A percentile compares a stretch with the other conserved stretches of the same genome.
phyloP scores from a whole-genome alignment of 2,329 filamentous ascomycete species.

The Diaporthe aspalathi region DNA sequence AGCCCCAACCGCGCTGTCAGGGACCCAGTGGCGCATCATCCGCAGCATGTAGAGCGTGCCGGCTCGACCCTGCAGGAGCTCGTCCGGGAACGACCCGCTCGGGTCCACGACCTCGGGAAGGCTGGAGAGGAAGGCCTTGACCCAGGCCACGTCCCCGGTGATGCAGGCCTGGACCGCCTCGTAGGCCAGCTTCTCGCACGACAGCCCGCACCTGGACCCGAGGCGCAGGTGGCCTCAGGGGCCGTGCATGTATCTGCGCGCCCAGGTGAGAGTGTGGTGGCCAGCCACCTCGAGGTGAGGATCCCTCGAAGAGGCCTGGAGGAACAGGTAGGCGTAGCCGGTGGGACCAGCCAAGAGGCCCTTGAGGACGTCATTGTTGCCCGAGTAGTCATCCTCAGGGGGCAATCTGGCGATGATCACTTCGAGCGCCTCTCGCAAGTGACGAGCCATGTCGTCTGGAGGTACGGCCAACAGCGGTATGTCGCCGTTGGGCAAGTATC shows the following conservation, averaged over 20 bases:
- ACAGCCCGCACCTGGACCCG: constrained; percentile 60
- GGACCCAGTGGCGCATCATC: constrained; percentile 68
- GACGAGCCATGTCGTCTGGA: constrained; percentile 44
- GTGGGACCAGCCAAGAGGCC: constrained; percentile 67
- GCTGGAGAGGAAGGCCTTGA: constrained; percentile 54
- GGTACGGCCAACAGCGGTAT: constrained; percentile 43
- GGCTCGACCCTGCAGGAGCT: constrained; percentile 75
- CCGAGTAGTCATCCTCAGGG: constrained; percentile 50
- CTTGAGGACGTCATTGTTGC: constrained; percentile 47
- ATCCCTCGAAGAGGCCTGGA: constrained; percentile 57
- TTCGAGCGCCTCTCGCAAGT: constrained; percentile 51
- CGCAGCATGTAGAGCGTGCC: constrained; percentile 76
- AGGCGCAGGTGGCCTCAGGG: constrained; percentile 49
- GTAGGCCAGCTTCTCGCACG: constrained; percentile 60
- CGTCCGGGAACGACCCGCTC: constrained; percentile 61
- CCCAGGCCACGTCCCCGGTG: constrained; percentile 51
- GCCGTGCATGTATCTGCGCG: constrained; percentile 59
- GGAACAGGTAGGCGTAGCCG: constrained; percentile 67
- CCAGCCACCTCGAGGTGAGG: constrained; percentile 57
- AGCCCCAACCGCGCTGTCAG: constrained; percentile 53
- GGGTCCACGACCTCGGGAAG: constrained; percentile 49
- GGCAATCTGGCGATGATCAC: constrained; percentile 52
- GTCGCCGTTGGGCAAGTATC: constrained; percentile 51
- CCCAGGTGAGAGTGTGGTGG: constrained; percentile 58
- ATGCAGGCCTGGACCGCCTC: constrained; percentile 59